Evolutionary conservation across 257 asterid genomes (phyloP).

Genomic region (Rauvolfia tetraphylla): DNA sequence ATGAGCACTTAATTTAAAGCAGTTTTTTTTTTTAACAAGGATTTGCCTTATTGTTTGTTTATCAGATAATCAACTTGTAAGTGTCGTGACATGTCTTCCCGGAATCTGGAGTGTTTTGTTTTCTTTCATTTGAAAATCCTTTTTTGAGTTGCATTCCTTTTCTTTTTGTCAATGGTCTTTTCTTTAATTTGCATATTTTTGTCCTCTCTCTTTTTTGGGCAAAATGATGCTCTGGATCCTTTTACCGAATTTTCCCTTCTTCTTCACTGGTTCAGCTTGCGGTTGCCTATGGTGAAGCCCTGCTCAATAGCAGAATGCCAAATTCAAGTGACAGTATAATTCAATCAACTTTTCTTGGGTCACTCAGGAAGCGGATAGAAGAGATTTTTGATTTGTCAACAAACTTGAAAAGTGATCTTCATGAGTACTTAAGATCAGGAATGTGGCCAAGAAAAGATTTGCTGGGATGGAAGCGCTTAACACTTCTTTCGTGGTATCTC

Average conservation of each 20-base stretch:
- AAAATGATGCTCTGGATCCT: neutral
- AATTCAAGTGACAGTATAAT: conserved; percentile 55
- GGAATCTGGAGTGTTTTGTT: neutral
- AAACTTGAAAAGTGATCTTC: conserved; percentile 30
- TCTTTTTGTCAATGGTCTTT: neutral
- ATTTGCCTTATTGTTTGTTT: too few relatives aligned
- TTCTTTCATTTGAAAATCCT: neutral
- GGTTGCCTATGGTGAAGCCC: conserved; percentile 74
- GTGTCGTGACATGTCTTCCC: too few relatives aligned
- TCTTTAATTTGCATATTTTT: neutral
- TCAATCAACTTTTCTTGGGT: conserved; percentile 78
- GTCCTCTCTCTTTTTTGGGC: neutral
- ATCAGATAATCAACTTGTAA: too few relatives aligned
- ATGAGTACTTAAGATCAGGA: conserved; percentile 42
- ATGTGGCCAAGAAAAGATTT: conserved; percentile 55
- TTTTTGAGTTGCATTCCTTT: neutral
- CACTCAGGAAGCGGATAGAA: conserved; percentile 76
- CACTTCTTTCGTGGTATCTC: conserved; percentile 73
- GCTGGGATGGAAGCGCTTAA: conserved; percentile 28
- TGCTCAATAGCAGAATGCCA: conserved; percentile 54
- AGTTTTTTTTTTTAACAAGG: too few relatives aligned
- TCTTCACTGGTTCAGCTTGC: conserved; percentile 52
- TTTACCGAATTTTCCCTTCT: neutral
- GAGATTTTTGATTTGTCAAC: conserved; percentile 44
- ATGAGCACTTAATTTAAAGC: neutral